phyloP scores from a whole-genome alignment of 805 yeast genomes.

The Spathaspora sp. region DNA sequence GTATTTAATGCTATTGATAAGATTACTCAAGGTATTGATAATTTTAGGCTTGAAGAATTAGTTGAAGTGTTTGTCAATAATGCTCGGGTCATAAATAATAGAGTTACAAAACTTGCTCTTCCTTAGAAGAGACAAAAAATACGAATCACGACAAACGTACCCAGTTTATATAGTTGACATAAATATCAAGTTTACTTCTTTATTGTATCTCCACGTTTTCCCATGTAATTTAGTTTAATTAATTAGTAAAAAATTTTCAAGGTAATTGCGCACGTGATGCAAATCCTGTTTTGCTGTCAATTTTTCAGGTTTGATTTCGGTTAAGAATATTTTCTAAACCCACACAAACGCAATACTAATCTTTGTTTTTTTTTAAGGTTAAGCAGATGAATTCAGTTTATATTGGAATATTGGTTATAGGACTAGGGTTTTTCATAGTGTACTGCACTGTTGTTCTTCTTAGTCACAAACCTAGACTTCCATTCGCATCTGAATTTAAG shows the following conservation, averaged over 20 bases:
- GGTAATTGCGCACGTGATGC: neutral
- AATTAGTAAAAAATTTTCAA: neutral
- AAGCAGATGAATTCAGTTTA: neutral
- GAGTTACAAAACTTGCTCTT: constrained; percentile 38
- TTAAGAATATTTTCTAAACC: neutral
- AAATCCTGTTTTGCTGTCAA: neutral
- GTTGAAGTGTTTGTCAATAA: constrained; percentile 43
- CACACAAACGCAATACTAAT: neutral
- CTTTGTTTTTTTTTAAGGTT: neutral
- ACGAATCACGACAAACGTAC: too few relatives aligned
- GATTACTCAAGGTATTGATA: constrained; percentile 33
- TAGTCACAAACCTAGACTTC: constrained; percentile 62
- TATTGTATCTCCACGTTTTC: neutral
- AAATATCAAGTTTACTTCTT: too few relatives aligned
- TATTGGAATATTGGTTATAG: neutral
- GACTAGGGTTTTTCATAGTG: neutral
- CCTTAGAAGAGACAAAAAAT: neutral
- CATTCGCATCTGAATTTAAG: constrained; percentile 48
- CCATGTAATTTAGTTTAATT: too few relatives aligned
- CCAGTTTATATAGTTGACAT: neutral
- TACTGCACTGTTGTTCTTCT: constrained; percentile 41
- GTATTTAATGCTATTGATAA: constrained; percentile 40
- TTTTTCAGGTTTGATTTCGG: neutral
- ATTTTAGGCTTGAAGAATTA: constrained; percentile 40
- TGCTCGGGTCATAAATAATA: constrained; percentile 40